Base-by-base conservation (phyloP, 2,329 filamentous ascomycete genomes). In the Pseudofabraea citricarpa region DNA sequence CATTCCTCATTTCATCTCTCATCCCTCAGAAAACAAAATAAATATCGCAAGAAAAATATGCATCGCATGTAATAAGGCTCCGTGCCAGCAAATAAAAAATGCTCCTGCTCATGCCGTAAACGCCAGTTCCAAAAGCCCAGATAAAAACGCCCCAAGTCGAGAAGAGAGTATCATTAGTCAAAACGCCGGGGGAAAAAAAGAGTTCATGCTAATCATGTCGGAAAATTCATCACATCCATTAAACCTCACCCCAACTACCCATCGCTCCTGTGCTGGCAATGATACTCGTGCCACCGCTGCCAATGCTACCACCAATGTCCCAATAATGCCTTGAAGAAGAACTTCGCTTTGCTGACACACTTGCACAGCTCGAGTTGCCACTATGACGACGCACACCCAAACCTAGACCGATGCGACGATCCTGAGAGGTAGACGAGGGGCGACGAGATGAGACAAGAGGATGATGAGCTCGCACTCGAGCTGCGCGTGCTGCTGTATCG, bases 401-500 rank as follows among this genome's bases (percentile, higher is more conserved):
- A 67, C 71, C 50, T 73, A 64, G 20, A 64, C 64, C 40, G 68
- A 66, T 20, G 8, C 43, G 37, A 9, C 75, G 69, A 52, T 69
- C 75, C 20, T 67, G 63, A n/a, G n/a, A n/a, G n/a, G n/a, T n/a
- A 19, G 75, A 74, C 47, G 69, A 68, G 48, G 66, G 70, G 33
- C 69, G 67, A 66, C 77, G 81, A 63, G 79, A 80, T 20, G 70
- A 82, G 22, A 95, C 82, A 39, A 96, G 79, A 3, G 91, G 91
- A 61, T 96, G 91, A 59, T 95, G 85, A 57, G 91, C 87, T 26
- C 89, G 79, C 41, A 96, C 90, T 36, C 91, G 79, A 12, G 89
- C 90, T 5, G 85, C 87, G 50, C 91, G 84, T 42, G 85, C 85
- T 1, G 85, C 81, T 8, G 78, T 72, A 51, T 89, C 85, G 57